Base-by-base conservation (phyloP, 1,284 basidiomycete species). In the Leccinum glutinopallens region DNA sequence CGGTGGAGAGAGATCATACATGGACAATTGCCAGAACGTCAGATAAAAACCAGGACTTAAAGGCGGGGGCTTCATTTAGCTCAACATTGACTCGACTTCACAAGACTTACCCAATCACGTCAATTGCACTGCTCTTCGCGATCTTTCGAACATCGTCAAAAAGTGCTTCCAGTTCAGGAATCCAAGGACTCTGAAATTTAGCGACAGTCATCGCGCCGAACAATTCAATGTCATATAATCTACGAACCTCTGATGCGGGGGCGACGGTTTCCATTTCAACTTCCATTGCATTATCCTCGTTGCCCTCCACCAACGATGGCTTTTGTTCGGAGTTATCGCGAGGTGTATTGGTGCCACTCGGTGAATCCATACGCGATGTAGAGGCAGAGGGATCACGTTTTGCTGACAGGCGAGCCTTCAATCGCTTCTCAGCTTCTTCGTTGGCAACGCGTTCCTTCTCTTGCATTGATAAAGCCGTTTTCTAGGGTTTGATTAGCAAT, bases 11-110 rank as follows among this genome's bases (percentile, higher is more conserved):
- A 98, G 83, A 75, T 98, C 96, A 70, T 94, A 93, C 32, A 91
- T 90, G 0, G 92, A 91, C 62, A 98, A 77, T 75, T 97, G 94
- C 96, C 96, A 98, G 79, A 97, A 98, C 0, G 94, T 94, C 53
- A 93, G 80, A 70, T 95, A 96, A 79, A 98, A 98, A 2, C 88
- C 91, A 39, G 93, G 89, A 5, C 94, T 96, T 37, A 46, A 65
- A 64, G 19, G 66, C 7, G n/a, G n/a, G n/a, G 49, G 2, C 55
- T 37, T 60, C 37, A 39, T 37, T 62, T 19, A 61, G 57, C 65
- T 62, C 66, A 19, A 56, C 61, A 41, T 59, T 59, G n/a, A 53
- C 55, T 61, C 17, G 37, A 60, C 8, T 19, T 37, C 22, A 49
- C 33, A 29, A 8, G 10, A 76, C 87, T 69, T 72, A 93, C 92